phyloP scores from a whole-genome alignment of 176 grass and related monocot species.

The Oryza glaberrima region DNA sequence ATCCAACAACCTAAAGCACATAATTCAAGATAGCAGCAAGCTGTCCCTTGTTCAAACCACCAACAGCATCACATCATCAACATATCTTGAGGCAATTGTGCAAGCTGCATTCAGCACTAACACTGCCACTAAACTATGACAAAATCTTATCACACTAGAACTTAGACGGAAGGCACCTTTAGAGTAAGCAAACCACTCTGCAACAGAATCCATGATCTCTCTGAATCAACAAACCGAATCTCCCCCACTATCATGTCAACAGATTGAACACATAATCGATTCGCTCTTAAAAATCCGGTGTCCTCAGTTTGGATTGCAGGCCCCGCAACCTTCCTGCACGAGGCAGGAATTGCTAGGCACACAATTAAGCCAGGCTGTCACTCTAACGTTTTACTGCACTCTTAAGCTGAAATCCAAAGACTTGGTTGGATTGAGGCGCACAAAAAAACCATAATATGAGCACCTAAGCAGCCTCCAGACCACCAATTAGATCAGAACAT shows the following conservation, averaged over 20 bases:
- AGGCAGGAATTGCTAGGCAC: background rate
- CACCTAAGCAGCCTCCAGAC: background rate
- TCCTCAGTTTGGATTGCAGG: background rate
- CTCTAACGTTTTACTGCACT: background rate
- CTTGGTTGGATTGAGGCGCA: background rate
- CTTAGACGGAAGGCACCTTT: background rate
- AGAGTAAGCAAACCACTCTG: background rate
- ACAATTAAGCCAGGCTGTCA: background rate
- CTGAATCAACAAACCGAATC: background rate
- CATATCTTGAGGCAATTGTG: background rate
- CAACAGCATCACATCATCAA: background rate
- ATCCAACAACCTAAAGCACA: background rate
- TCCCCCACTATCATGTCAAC: background rate
- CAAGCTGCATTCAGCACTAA: background rate
- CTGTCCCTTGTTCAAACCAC: background rate
- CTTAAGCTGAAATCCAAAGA: slow-evolving; percentile 4
- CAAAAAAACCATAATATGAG: slow-evolving; percentile 20
- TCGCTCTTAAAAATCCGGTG: background rate
- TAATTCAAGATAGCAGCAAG: slow-evolving; percentile 22
- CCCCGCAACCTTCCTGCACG: background rate
- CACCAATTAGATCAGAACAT: slow-evolving; percentile 31
- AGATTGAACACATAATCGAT: background rate
- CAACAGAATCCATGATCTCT: background rate
- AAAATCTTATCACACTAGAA: background rate
- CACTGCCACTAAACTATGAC: background rate